Evolutionary conservation across 495 filamentous ascomycete species (phyloP).

Genomic region (Amniculicola lignicola): DNA sequence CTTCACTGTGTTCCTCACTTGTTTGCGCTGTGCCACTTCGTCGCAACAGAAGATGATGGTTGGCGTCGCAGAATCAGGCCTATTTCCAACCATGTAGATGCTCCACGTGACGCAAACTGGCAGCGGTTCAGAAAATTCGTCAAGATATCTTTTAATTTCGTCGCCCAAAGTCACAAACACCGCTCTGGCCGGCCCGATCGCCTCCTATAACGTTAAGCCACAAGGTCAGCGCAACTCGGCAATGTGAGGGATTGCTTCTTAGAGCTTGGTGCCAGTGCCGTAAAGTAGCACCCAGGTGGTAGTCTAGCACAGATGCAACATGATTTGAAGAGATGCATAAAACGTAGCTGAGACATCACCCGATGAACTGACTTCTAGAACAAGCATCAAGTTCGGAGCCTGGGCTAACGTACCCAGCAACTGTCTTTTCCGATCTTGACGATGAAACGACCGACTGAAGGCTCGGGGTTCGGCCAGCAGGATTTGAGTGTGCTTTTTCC

Average conservation of each 20-base stretch:
- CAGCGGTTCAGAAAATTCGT: neutral
- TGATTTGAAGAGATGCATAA: no score
- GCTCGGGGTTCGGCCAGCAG: slow-evolving; percentile 11
- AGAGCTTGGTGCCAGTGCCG: no score
- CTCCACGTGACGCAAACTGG: slow-evolving; percentile 6
- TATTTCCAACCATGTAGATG: slow-evolving; percentile 18
- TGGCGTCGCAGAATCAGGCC: neutral
- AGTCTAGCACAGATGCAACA: no score
- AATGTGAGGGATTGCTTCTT: no score
- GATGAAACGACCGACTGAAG: slow-evolving; percentile 9
- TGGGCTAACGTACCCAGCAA: no score
- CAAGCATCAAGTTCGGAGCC: no score
- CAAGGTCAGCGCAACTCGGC: no score
- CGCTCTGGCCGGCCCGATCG: slow-evolving; percentile 9
- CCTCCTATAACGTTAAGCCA: no score
- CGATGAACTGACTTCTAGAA: no score
- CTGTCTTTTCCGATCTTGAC: slow-evolving; percentile 2
- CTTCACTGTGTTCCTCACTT: slow-evolving; percentile 3
- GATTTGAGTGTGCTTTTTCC: neutral
- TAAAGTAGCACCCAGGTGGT: no score
- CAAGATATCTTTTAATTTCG: slow-evolving; percentile 20
- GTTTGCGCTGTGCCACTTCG: neutral
- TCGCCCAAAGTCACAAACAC: neutral
- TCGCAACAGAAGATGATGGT: slow-evolving; percentile 10
- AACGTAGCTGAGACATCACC: no score